Evolutionary conservation across 1,284 basidiomycete species (phyloP), one percentile per base, ranked within the genome.

Genomic region (Volvariella volvacea): DNA sequence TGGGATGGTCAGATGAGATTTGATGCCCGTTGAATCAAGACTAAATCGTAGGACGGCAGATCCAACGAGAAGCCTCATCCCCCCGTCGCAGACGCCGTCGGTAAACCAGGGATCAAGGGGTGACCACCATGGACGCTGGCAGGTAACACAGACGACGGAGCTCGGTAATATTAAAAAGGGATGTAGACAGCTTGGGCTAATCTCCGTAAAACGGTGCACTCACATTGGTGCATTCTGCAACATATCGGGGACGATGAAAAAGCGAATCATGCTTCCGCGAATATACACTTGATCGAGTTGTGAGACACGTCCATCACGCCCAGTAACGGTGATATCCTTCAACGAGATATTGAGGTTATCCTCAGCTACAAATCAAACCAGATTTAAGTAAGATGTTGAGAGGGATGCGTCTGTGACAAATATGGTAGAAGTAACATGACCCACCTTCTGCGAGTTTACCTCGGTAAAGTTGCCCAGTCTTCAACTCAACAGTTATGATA

Each of bases 191-290:
- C n/a, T n/a, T n/a, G n/a, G n/a, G n/a, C n/a, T n/a, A n/a, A n/a
- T n/a, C n/a, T n/a, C n/a, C 49, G 15, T 50, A 48, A 48, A 30
- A 46, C 31, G 42, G 45, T 43, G 2, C 16, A 74, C 89, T 66
- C 62, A 95, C 96, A 99, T 99, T 16, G 96, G 96, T 20, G 96
- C 96, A 64, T 99, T 97, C 61, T 97, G 91, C 54, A 99, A 75
- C 88, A 99, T 97, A 66, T 99, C 96, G 41, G 96, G 96, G 20
- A 99, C 96, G 62, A 99, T 97, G 73, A 98, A 95, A 76, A 98
- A 98, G 56, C 93, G 80, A 59, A 95, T 73, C 91, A 98, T 97
- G 65, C 90, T 94, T 53, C 96, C 96, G 54, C 96, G 79, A 57
- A 99, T 99, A 68, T 99, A 99, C 34, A 98, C 94, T 67, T 97